Evolutionary conservation across 257 asterid genomes (phyloP), one percentile per base, ranked within the genome.

Genomic region (Eustoma russellianum): DNA sequence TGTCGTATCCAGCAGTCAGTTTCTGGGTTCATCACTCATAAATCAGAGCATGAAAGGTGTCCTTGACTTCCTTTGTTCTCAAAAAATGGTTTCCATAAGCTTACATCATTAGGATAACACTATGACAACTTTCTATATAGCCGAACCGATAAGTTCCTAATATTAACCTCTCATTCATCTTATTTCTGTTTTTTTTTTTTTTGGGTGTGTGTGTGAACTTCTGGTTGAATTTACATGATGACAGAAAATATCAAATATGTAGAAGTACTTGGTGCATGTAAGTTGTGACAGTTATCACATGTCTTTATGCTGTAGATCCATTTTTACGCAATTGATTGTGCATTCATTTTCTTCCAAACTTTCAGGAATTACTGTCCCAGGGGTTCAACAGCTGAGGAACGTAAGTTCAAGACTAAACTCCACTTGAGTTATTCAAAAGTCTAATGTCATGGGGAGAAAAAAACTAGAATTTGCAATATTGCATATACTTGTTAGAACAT

Each of bases 281-380:
- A 44, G 6, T 41, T 51, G 38, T 43, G 5, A 44, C 17, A 0
- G 44, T 16, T 13, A 48, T 17, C 16, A 34, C n/a, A 2, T 38
- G n/a, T n/a, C n/a, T n/a, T 64, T 18, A 48, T 15, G 49, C 15
- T 43, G 6, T 40, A 35, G 9, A 48, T 5, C 47, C n/a, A 43
- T 45, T 19, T 43, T 35, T 11, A 2, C 33, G 38, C 24, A 52
- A 30, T 49, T 18, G 45, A 53, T 18, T 35, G 48, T 46, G 55
- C 48, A 28, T 33, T 48, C 13, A 47, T 52, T 59, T 50, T 35
- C 62, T 51, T 43, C 61, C 55, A 61, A 50, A 50, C 41, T 53
- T 58, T 24, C 76, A 74, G 79, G 73, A 62, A 74, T 56, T 74
- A 69, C 57, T 71, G 77, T 61, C 77, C 77, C 35, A 55, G 40